Evolutionary conservation across 805 yeast genomes (phyloP), one percentile per base, ranked within the genome.

Genomic region (Saturnispora quitensis): DNA sequence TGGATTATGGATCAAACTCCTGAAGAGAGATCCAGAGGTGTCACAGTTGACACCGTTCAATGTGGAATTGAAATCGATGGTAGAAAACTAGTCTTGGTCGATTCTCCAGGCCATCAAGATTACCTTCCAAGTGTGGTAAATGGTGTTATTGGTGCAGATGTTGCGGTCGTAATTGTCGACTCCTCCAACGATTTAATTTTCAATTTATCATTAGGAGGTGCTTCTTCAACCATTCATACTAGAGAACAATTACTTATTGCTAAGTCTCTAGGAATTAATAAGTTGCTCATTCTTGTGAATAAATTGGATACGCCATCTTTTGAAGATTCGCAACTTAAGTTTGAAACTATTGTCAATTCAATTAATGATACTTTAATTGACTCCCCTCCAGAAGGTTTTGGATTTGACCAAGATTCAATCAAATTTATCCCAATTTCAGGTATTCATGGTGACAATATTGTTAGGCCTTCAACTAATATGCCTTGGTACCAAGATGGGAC

Each of bases 71-170:
- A 80, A 58, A 83, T 90, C 2, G 50, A 61, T 1, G 63, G 58
- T 2, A 72, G 81, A 5, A 67, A 73, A 46, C 84, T 82, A 62
- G 81, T 88, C 0, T 82, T 89, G 4, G 79, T 86, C 51, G 95
- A 86, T 68, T 89, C 95, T 0, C 95, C 95, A 0, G 95, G 95
- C 0, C 95, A 86, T 65, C 73, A 75, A 54, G 93, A 86, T 60
- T 86, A 84, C 64, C 86, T 86, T 33, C 95, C 95, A 4, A 87
- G 84, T 59, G 84, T 86, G 89, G 85, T 86, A 57, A 85, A 87
- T 28, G 95, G 95, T 28, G 84, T 86, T 1, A 69, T 85, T 3
- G 89, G 84, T 60, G 90, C 93, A 0, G 93, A 86, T 60, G 64
- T 82, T 43, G 90, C 90, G 0, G 70, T 86, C 17, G 70, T 86